These are phyloP conservation scores for Corymbia calophylla DNA, from an alignment of 441 rosid genomes.

Conservation along the genomic window DNA sequence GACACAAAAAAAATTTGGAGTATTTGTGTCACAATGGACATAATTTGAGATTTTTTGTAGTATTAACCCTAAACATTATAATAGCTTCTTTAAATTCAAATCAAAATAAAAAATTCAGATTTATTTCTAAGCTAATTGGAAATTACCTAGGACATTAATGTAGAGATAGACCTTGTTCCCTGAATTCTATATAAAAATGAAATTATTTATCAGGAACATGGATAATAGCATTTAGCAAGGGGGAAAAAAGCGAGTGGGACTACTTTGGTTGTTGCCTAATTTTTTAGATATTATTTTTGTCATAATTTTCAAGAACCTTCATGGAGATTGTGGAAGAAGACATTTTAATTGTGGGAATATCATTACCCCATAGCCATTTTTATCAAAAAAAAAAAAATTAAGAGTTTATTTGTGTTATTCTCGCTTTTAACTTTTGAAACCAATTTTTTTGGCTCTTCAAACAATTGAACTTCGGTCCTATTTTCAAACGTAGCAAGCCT, in stretches of 20 bases:
- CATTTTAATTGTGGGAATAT: background rate
- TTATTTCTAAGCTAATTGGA: background rate
- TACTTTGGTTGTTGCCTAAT: background rate
- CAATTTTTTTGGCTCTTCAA: background rate
- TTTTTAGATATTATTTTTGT: background rate
- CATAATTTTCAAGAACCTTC: background rate
- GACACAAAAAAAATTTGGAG: background rate
- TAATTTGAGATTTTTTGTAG: background rate
- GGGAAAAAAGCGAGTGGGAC: too few species aligned
- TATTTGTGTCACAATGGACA: background rate
- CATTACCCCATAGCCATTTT: background rate
- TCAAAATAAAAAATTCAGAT: background rate
- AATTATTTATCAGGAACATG: background rate
- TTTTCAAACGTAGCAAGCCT: background rate
- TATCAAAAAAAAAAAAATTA: background rate
- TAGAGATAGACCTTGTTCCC: background rate
- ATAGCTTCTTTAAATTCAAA: background rate
- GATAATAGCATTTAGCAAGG: background rate
- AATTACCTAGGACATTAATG: background rate
- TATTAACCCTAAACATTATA: too few species aligned
- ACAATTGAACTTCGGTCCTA: background rate
- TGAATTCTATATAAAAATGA: background rate
- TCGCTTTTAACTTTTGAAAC: background rate
- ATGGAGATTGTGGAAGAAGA: background rate
- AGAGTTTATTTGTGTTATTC: background rate